A percentile compares a stretch with the other conserved stretches of the same genome.
Evolutionary conservation across 495 filamentous ascomycete species (phyloP).

Genomic region (Corynascus novoguineensis): DNA sequence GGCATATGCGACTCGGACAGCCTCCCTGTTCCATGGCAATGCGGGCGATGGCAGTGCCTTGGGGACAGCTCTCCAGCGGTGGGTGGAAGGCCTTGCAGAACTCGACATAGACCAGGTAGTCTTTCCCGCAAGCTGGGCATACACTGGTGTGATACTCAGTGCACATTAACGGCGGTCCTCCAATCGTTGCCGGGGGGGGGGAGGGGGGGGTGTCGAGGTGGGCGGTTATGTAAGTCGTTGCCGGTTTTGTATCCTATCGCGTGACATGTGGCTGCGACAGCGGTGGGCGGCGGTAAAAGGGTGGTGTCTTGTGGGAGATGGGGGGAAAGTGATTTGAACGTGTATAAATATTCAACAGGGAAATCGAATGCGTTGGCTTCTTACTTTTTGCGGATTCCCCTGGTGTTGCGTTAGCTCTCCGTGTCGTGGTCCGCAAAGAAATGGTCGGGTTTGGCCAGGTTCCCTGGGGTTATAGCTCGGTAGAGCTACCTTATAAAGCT

Average conservation of each 20-base stretch:
- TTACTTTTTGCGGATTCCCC: background rate
- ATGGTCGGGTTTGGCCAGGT: background rate
- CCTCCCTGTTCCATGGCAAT: conserved; percentile 44
- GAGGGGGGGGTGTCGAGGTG: background rate
- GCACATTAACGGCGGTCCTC: conserved; percentile 43
- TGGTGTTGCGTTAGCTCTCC: background rate
- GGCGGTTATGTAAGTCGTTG: conserved; percentile 4
- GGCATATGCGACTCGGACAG: conserved; percentile 46
- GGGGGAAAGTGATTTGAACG: conserved; percentile 14
- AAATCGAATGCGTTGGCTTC: background rate
- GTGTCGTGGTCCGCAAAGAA: background rate
- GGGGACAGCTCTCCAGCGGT: conserved; percentile 38
- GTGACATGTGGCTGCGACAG: conserved; percentile 20
- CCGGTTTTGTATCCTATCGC: background rate
- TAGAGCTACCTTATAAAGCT: background rate
- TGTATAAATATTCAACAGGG: background rate
- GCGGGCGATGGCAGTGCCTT: conserved; percentile 29
- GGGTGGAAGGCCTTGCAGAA: conserved; percentile 45
- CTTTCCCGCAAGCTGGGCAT: conserved; percentile 49
- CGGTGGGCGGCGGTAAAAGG: background rate
- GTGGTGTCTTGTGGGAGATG: background rate
- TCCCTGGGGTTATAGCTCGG: background rate
- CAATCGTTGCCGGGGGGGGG: no score
- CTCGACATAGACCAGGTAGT: conserved; percentile 46
- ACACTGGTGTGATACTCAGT: conserved; percentile 42